Evolutionary conservation across 495 filamentous ascomycete genomes (phyloP).

Genomic region (Thermothielavioides terrestris): DNA sequence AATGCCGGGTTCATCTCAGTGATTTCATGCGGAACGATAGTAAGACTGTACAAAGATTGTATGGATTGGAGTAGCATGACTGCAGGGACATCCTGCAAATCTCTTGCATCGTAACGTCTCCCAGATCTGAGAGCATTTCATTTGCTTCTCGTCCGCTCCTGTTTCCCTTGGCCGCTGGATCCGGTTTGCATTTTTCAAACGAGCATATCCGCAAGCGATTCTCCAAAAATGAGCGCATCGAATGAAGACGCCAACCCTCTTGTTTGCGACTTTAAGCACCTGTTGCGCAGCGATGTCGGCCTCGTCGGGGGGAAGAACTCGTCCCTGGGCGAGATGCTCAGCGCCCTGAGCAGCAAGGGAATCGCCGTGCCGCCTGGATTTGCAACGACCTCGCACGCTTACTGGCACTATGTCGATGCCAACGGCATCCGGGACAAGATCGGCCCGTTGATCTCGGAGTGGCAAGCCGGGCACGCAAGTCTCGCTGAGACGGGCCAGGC

Average conservation of each 20-base stretch:
- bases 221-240: not conserved
- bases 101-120: not conserved
- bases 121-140: not conserved
- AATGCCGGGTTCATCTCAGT: too few relatives aligned
- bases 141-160: not conserved
- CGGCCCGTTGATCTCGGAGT: conserved; percentile 13
- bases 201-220: not conserved
- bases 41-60: too few relatives aligned
- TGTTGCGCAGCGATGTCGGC: conserved; percentile 17
- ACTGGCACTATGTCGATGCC: conserved; percentile 25
- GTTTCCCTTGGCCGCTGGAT: not conserved
- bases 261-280: conserved; percentile 13
- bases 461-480: conserved; percentile 8
- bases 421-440: conserved; percentile 26
- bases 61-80: too few relatives aligned
- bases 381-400: conserved; percentile 27
- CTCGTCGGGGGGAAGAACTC: conserved; percentile 31
- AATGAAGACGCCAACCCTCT: not conserved
- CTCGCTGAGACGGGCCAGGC: conserved; percentile 15
- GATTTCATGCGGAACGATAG: too few relatives aligned
- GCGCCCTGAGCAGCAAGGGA: conserved; percentile 15
- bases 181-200: not conserved
- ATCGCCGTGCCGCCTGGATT: conserved; percentile 29
- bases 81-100: not conserved
- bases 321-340: conserved; percentile 33